phyloP scores from a whole-genome alignment of 2,329 filamentous ascomycete genomes.

The Penicillium sp. region DNA sequence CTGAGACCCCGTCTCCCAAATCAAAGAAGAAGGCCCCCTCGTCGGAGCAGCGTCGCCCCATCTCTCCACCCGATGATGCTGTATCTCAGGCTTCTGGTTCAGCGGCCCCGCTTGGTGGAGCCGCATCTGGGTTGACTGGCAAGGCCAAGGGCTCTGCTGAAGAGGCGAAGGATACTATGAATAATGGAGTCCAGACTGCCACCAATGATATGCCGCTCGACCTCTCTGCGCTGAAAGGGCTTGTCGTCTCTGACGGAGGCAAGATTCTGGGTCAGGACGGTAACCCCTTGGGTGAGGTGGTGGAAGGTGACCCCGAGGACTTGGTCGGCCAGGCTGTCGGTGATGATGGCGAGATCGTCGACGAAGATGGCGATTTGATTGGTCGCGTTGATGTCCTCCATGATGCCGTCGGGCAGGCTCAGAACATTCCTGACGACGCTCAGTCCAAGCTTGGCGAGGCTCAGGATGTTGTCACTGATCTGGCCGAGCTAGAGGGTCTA shows the following conservation, averaged over 20 bases:
- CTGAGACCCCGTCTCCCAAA: constrained; percentile 24
- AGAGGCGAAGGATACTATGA: constrained; percentile 17
- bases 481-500: constrained; percentile 38
- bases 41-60: constrained; percentile 27
- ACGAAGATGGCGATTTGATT: constrained; percentile 36
- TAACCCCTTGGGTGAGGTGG: constrained; percentile 37
- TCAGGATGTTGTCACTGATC: constrained; percentile 30
- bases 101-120: constrained; percentile 16
- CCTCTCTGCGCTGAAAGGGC: constrained; percentile 41
- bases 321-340: constrained; percentile 43
- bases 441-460: constrained; percentile 20
- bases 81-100: constrained; percentile 32
- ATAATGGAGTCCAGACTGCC: constrained; percentile 10
- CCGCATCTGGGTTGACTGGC: constrained; percentile 14
- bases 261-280: constrained; percentile 39
- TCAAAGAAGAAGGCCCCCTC: constrained; percentile 19
- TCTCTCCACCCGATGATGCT: constrained; percentile 23
- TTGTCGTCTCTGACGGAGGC: constrained; percentile 39
- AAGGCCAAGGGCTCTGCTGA: constrained; percentile 20
- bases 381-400: constrained; percentile 32
- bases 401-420: constrained; percentile 20
- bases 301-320: constrained; percentile 44
- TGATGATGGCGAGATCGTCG: constrained; percentile 36
- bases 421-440: constrained; percentile 18
- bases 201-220: constrained; percentile 24